Evolutionary conservation across 2,329 filamentous ascomycete genomes (phyloP), one percentile per base, ranked within the genome.

Genomic region (Penicillium sp.): DNA sequence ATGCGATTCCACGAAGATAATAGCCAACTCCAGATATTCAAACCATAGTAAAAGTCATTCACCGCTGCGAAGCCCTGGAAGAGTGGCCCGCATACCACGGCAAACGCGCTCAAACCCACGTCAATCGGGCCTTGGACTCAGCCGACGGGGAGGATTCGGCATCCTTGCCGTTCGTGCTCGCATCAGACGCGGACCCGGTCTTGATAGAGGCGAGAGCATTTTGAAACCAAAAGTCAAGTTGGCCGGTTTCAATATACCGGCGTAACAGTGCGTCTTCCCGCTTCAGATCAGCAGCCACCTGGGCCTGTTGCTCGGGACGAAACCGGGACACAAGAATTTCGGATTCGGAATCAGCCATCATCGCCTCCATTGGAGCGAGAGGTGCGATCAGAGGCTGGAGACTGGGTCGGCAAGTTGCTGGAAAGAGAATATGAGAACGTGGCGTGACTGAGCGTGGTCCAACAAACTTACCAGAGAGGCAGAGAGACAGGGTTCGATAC

Each of bases 271-370:
- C 82, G 70, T 94, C 90, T 76, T 96, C 92, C 58, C 83, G 82
- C 58, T 85, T 81, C 78, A 95, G 89, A 59, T 91, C 90, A 28
- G 87, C 84, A 31, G 88, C 78, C 59, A 96, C 83, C 58, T 87
- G 88, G 58, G 86, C 82, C 59, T 87, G 84, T 67, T 90, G 84
- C 45, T 86, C 83, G 43, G 87, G 84, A 59, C 88, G 85, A 69
- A 88, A 82, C 45, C 72, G 70, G n/a, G 69, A 72, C 17, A 69
- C 80, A 75, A 70, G 79, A 76, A 77, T 87, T 86, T 54, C 87
- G 82, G 59, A 61, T 59, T 76, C 68, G 17, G 69, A 67, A 50
- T 70, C 65, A 25, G 61, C 66, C 64, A 73, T 63, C 37, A 73
- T 34, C 55, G 72, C 62, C 37, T 74, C 70, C 14, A 67, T 60